Evolutionary conservation across 139 green algal species (phyloP).

Genomic region (Picocystis salinarum): DNA sequence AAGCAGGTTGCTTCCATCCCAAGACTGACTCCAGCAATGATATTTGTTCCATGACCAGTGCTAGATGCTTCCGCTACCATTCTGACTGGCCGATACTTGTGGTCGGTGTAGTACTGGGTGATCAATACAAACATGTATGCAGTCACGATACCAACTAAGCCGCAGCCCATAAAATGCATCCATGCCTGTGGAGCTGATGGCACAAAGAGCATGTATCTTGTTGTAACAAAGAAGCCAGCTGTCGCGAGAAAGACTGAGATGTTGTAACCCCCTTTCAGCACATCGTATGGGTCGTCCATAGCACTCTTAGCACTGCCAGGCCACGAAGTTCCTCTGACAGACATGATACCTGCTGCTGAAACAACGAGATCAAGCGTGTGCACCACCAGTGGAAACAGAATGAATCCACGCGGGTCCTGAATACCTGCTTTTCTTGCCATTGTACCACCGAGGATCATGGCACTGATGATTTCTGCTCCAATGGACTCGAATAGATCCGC

Average conservation of each 20-base stretch:
- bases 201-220: conserved; percentile 17
- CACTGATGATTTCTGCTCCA: conserved; percentile 23
- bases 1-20: conserved; percentile 34
- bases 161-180: conserved; percentile 37
- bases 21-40: conserved; percentile 31
- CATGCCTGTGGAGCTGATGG: conserved; percentile 26
- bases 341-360: conserved; percentile 31
- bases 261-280: conserved; percentile 34
- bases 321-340: conserved; percentile 11
- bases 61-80: conserved; percentile 18
- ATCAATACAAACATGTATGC: conserved; percentile 41
- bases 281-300: conserved; percentile 33
- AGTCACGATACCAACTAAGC: conserved; percentile 32
- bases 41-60: conserved; percentile 30
- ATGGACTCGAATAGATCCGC: conserved; percentile 51
- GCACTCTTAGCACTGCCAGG: neutral
- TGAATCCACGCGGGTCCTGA: conserved; percentile 27
- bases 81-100: conserved; percentile 24
- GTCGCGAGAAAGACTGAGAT: conserved; percentile 17
- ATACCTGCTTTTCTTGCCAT: conserved; percentile 27
- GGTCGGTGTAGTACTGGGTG: conserved; percentile 33
- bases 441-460: conserved; percentile 37
- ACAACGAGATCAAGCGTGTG: conserved; percentile 40
- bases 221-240: conserved; percentile 9
- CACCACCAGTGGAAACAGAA: conserved; percentile 46